phyloP scores from a whole-genome alignment of 2,329 filamentous ascomycete species.

The Colletotrichum cereale region DNA sequence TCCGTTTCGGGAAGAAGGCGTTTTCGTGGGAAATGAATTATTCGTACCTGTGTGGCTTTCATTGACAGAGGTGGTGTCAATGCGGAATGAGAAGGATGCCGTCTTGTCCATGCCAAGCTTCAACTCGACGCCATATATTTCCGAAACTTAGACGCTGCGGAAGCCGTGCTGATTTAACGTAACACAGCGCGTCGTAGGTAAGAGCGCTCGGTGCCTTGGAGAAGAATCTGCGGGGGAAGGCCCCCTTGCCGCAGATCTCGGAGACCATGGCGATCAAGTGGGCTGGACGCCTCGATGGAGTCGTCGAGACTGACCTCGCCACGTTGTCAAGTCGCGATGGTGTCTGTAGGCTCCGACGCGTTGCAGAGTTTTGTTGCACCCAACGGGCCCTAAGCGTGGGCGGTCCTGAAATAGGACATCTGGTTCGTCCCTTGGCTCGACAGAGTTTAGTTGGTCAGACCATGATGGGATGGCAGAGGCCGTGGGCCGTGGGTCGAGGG shows the following conservation, averaged over 20 bases:
- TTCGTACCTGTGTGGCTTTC: constrained; percentile 14
- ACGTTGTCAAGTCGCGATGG: constrained; percentile 17
- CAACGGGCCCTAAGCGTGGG: constrained; percentile 16
- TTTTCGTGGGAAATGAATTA: constrained; percentile 30
- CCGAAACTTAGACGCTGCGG: constrained; percentile 18
- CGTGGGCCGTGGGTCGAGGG: constrained; percentile 6
- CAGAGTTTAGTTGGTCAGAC: constrained; percentile 1
- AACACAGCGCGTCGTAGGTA: neutral
- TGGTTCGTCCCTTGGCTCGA: constrained; percentile 17
- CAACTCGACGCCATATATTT: neutral
- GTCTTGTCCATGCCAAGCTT: constrained; percentile 8
- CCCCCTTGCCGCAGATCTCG: constrained; percentile 37
- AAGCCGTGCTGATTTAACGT: constrained; percentile 10
- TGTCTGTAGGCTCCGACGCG: constrained; percentile 1
- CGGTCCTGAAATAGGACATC: constrained; percentile 35
- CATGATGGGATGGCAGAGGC: constrained; percentile 34
- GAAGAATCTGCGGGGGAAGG: constrained; percentile 18
- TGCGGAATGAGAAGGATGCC: constrained; percentile 12
- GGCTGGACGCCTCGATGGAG: constrained; percentile 17
- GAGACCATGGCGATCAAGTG: constrained; percentile 35
- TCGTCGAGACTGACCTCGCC: constrained; percentile 25
- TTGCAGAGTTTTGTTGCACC: constrained; percentile 1
- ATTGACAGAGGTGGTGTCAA: constrained; percentile 16
- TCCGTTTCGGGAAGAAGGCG: constrained; percentile 28
- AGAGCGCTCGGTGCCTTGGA: constrained; percentile 4